A percentile compares a stretch with the other conserved stretches of the same genome.
These are phyloP conservation scores for Globomyces pollinis-pini DNA, from an alignment of 192 early-diverging fungal species.

Conservation along the genomic window DNA sequence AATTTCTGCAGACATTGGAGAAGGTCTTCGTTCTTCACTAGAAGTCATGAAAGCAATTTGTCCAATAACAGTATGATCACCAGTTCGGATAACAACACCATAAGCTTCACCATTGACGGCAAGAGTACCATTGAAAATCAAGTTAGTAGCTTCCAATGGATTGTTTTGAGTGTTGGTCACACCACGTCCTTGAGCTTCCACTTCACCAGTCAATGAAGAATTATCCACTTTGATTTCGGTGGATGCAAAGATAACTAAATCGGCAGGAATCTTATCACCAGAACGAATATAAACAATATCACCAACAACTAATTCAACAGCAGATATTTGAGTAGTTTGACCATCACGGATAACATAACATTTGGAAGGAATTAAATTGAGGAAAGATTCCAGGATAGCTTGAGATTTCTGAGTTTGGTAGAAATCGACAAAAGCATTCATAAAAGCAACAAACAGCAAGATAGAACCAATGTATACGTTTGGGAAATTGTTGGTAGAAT, in stretches of 20 bases:
- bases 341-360: conserved; percentile 74
- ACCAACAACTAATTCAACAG: conserved; percentile 71
- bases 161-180: conserved; percentile 60
- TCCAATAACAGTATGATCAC: conserved; percentile 89
- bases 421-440: conserved; percentile 90
- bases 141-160: conserved; percentile 87
- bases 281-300: conserved; percentile 83
- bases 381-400: conserved; percentile 82
- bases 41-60: conserved; percentile 86
- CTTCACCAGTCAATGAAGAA: conserved; percentile 92
- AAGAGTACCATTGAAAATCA: conserved; percentile 86
- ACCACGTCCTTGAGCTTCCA: conserved; percentile 82
- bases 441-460: conserved; percentile 75
- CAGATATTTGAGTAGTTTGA: conserved; percentile 57
- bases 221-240: conserved; percentile 95
- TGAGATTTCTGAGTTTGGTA: conserved; percentile 85
- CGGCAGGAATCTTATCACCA: conserved; percentile 94
- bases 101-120: conserved; percentile 73
- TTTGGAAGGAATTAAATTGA: conserved; percentile 81
- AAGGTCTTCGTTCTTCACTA: conserved; percentile 64
- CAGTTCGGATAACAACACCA: conserved; percentile 87
- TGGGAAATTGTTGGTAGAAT: conserved; percentile 52
- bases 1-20: conserved; percentile 73
- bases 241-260: conserved; percentile 69
- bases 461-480: conserved; percentile 75